Evolutionary conservation across 2,329 filamentous ascomycete genomes (phyloP).

Genomic region (Neurospora crassa): DNA sequence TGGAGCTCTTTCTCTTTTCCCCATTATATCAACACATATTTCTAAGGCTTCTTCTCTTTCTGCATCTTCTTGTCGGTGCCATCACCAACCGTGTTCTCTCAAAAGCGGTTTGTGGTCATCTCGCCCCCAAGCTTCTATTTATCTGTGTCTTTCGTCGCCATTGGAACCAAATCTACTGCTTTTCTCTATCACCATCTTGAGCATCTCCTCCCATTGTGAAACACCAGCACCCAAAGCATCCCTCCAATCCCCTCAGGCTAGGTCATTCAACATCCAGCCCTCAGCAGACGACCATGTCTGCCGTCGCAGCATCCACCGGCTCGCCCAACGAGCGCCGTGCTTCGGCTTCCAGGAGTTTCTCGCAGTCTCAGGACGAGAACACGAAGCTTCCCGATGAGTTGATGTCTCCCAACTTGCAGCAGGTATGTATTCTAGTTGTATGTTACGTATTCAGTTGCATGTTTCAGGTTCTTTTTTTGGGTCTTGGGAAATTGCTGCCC

Average conservation of each 20-base stretch:
- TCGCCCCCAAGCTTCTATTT: slow-evolving; percentile 1
- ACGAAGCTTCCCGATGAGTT: slow-evolving; percentile 28
- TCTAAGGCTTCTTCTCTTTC: background rate
- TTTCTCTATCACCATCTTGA: slow-evolving; percentile 14
- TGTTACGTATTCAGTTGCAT: slow-evolving; percentile 5
- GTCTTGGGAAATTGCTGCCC: background rate
- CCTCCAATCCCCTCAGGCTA: background rate
- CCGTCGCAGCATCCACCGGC: slow-evolving; percentile 26
- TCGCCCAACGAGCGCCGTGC: slow-evolving; percentile 31
- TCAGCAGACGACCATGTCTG: slow-evolving; percentile 28
- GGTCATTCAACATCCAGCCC: slow-evolving; percentile 1
- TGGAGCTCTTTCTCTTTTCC: background rate
- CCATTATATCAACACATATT: background rate
- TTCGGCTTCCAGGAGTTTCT: slow-evolving; percentile 22
- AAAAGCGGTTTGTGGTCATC: background rate
- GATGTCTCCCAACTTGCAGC: slow-evolving; percentile 14
- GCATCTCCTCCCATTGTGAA: slow-evolving; percentile 13
- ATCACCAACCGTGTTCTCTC: background rate
- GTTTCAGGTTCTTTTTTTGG: background rate
- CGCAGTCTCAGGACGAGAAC: slow-evolving; percentile 26
- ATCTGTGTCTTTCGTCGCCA: slow-evolving; percentile 1
- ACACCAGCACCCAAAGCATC: slow-evolving; percentile 2
- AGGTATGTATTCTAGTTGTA: slow-evolving; percentile 22
- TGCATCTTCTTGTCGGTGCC: background rate
- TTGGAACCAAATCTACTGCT: slow-evolving; percentile 13